Evolutionary conservation across 306 rosid species (phyloP).

Genomic region (Canavalia gladiata): DNA sequence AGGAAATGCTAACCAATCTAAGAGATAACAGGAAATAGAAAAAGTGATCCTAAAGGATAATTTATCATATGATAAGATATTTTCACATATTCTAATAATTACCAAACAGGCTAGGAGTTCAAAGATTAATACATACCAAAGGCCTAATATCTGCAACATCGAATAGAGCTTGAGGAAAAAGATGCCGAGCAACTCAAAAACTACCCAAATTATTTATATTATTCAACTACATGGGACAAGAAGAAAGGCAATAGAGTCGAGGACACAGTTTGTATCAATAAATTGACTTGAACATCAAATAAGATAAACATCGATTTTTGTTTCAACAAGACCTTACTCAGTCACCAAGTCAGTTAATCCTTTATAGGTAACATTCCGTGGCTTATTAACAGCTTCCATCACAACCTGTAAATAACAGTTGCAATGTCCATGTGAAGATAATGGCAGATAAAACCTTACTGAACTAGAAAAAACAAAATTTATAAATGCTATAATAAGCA

Average conservation of each 20-base stretch:
- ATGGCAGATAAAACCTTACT: constrained; percentile 34
- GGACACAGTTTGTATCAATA: background rate
- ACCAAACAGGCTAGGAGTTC: background rate
- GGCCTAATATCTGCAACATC: constrained; percentile 26
- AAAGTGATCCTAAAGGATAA: background rate
- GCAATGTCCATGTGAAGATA: constrained; percentile 40
- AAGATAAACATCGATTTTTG: constrained; percentile 37
- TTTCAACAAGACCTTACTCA: constrained; percentile 76
- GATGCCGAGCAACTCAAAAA: constrained; percentile 14
- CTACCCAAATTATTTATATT: constrained; percentile 1
- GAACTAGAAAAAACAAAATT: background rate
- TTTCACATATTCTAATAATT: background rate
- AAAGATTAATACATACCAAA: constrained; percentile 15
- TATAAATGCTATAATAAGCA: constrained; percentile 2
- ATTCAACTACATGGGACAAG: constrained; percentile 36
- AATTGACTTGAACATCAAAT: constrained; percentile 45
- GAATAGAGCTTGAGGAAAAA: constrained; percentile 18
- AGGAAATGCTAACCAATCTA: background rate
- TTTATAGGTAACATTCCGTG: constrained; percentile 81
- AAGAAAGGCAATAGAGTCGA: constrained; percentile 22
- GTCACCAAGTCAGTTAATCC: constrained; percentile 97
- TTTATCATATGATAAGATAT: background rate
- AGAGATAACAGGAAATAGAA: background rate
- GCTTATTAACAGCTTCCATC: constrained; percentile 96
- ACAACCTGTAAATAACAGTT: constrained; percentile 74